phyloP scores from a whole-genome alignment of 805 yeast genomes.

The Metschnikowia bowlesiae region DNA sequence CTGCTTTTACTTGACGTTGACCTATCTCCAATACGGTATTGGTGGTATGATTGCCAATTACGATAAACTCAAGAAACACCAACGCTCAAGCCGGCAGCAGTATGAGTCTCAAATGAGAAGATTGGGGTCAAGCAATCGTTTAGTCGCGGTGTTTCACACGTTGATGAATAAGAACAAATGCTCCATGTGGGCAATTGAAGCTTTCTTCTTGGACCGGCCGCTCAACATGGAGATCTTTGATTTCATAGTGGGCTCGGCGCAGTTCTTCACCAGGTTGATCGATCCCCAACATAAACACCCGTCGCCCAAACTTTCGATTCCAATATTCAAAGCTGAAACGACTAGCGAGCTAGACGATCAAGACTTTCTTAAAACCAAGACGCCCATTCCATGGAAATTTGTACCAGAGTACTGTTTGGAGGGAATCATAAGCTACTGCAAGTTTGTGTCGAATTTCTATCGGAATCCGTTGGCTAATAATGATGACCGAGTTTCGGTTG shows the following conservation, averaged over 20 bases:
- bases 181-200: conserved; percentile 56
- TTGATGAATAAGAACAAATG: conserved; percentile 34
- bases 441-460: conserved; percentile 53
- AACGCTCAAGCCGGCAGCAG: conserved; percentile 43
- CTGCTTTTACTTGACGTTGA: conserved; percentile 73
- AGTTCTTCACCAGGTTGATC: conserved; percentile 64
- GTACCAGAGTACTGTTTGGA: conserved; percentile 85
- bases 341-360: conserved; percentile 70
- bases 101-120: conserved; percentile 11
- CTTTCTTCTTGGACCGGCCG: conserved; percentile 53
- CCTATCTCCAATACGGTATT: conserved; percentile 82
- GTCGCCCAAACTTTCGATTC: conserved; percentile 41
- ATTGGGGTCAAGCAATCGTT: conserved; percentile 8
- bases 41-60: conserved; percentile 67
- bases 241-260: conserved; percentile 69
- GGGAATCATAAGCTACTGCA: conserved; percentile 69
- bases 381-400: conserved; percentile 75
- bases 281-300: conserved; percentile 73
- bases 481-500: conserved; percentile 46
- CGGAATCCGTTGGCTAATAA: conserved; percentile 55
- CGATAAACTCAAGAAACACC: conserved; percentile 49
- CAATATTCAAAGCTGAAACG: conserved; percentile 52
- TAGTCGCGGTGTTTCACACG: conserved; percentile 33
- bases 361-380: conserved; percentile 58
- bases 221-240: conserved; percentile 69